Percentiles rank a stretch among this genome's conserved stretches.
Evolutionary conservation across 2,329 filamentous ascomycete species (phyloP).

Genomic region (Arthrobotrys iridis): DNA sequence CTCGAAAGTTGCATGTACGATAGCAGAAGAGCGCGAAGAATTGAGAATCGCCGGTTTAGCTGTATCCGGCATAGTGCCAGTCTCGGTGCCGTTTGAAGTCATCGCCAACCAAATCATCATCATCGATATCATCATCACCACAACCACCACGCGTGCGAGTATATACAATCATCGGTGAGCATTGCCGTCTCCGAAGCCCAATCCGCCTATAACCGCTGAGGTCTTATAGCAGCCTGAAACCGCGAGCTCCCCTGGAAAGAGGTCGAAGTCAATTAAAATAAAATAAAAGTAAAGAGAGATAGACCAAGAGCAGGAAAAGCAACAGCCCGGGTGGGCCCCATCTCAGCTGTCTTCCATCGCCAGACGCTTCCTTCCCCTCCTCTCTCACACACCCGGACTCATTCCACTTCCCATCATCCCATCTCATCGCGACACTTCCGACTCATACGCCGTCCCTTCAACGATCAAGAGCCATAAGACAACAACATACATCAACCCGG

Average conservation of each 20-base stretch:
- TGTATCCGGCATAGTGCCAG: too few relatives aligned
- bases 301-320: too few relatives aligned
- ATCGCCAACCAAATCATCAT: background rate
- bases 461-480: background rate
- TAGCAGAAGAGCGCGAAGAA: constrained; percentile 35
- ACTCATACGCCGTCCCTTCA: background rate
- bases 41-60: background rate
- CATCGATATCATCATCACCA: background rate
- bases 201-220: background rate
- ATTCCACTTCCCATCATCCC: background rate
- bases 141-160: background rate
- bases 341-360: constrained; percentile 11
- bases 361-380: constrained; percentile 11
- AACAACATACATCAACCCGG: too few relatives aligned
- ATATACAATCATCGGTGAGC: background rate
- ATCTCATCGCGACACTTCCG: background rate
- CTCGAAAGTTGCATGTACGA: constrained; percentile 41
- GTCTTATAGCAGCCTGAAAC: constrained; percentile 17
- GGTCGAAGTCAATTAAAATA: background rate
- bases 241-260: constrained; percentile 47
- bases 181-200: constrained; percentile 9
- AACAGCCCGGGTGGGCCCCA: constrained; percentile 15
- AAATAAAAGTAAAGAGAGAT: background rate
- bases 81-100: background rate
- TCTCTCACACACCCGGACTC: background rate